Evolutionary conservation across 257 asterid species (phyloP).

Genomic region (Solanum boliviense): DNA sequence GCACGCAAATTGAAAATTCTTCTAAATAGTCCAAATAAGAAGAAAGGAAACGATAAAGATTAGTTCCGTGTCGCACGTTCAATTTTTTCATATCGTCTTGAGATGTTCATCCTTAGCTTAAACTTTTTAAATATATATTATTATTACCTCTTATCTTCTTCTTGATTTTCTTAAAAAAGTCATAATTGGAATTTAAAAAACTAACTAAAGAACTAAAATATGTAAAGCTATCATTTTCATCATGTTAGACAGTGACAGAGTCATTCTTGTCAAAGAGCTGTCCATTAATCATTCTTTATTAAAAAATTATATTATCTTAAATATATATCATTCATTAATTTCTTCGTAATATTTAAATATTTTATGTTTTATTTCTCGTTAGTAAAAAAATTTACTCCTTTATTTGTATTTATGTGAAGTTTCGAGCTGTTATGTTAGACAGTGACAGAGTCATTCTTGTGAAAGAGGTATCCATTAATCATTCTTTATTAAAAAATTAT

Average conservation of each 20-base stretch:
- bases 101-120: not conserved
- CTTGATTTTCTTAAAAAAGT: not conserved
- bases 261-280: not conserved
- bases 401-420: not conserved
- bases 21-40: not conserved
- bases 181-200: not conserved
- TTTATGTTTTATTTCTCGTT: not conserved
- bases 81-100: not conserved
- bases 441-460: not conserved
- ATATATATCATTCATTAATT: not conserved
- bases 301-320: not conserved
- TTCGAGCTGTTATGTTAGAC: not conserved
- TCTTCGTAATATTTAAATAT: not conserved
- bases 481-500: not conserved
- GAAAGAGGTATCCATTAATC: not conserved
- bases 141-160: not conserved
- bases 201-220: not conserved
- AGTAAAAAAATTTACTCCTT: not conserved
- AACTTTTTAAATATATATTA: not conserved
- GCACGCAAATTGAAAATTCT: rapidly evolving
- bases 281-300: not conserved
- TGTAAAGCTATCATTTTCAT: not conserved
- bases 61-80: not conserved
- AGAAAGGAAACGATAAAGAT: not conserved
- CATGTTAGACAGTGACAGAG: not conserved